These are phyloP conservation scores for Backusella macrospora DNA, from an alignment of 192 early-diverging fungal genomes.

Conservation along the genomic window DNA sequence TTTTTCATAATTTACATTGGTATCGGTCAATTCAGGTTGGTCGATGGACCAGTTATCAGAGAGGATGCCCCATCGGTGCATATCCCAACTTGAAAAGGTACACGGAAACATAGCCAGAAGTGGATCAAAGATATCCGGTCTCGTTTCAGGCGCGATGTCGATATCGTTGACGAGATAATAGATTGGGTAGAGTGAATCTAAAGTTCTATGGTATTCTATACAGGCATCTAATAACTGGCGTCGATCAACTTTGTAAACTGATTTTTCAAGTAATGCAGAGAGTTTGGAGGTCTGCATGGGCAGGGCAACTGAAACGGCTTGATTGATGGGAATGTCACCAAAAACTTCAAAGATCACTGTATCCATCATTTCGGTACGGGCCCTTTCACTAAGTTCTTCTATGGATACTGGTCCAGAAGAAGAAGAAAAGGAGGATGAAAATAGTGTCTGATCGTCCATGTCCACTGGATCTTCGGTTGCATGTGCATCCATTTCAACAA, in stretches of 20 bases:
- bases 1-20: slow-evolving; percentile 26
- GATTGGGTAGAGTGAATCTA: slow-evolving; percentile 24
- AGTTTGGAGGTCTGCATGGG: slow-evolving; percentile 26
- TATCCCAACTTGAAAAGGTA: slow-evolving; percentile 22
- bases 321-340: slow-evolving; percentile 33
- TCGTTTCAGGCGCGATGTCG: neutral
- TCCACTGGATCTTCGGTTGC: neutral
- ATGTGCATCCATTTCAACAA: slow-evolving; percentile 11
- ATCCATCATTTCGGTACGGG: slow-evolving; percentile 10
- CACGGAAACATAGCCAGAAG: slow-evolving; percentile 27
- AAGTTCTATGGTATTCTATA: slow-evolving; percentile 23
- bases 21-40: neutral
- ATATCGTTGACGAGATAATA: slow-evolving; percentile 26
- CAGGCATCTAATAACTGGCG: slow-evolving; percentile 22
- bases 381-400: neutral
- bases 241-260: neutral
- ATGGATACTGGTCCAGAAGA: neutral
- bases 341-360: slow-evolving; percentile 23
- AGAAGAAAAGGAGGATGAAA: too few relatives aligned
- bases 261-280: neutral
- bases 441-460: neutral
- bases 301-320: slow-evolving; percentile 27
- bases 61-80: slow-evolving; percentile 15
- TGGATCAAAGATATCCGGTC: slow-evolving; percentile 16
- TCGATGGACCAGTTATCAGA: neutral